Percentiles rank a stretch among this genome's conserved stretches.
These are phyloP conservation scores for Diplotaxis tenuifolia DNA, from an alignment of 345 rosid genomes.

Conservation along the genomic window DNA sequence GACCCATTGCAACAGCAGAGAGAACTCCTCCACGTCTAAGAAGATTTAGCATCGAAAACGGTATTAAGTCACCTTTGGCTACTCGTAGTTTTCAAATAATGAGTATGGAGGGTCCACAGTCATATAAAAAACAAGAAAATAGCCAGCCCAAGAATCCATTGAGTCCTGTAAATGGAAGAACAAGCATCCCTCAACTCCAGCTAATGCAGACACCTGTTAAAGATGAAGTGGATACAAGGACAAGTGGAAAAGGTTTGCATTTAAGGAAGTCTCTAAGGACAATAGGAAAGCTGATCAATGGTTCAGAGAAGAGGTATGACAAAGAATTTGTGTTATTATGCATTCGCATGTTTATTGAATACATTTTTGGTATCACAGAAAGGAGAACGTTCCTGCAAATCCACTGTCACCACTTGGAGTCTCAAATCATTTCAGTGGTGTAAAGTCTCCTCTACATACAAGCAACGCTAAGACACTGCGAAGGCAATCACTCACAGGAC, in stretches of 20 bases:
- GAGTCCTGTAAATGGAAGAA: slow-evolving; percentile 59
- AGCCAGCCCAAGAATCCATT: slow-evolving; percentile 37
- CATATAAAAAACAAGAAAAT: slow-evolving; percentile 35
- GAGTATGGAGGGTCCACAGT: slow-evolving; percentile 66
- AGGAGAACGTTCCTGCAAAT: slow-evolving; percentile 37
- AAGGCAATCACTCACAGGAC: slow-evolving; percentile 74
- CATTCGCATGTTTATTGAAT: neutral
- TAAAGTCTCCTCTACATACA: slow-evolving; percentile 50
- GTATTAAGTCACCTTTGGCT: neutral
- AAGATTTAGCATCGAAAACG: slow-evolving; percentile 50
- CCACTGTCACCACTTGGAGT: slow-evolving; percentile 44
- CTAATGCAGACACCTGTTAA: slow-evolving; percentile 57
- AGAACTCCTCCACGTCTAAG: slow-evolving; percentile 68
- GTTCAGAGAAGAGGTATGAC: slow-evolving; percentile 73
- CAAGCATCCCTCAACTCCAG: slow-evolving; percentile 53
- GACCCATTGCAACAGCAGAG: slow-evolving; percentile 41
- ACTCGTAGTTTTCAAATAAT: slow-evolving; percentile 49
- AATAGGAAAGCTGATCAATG: slow-evolving; percentile 82
- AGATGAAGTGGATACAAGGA: slow-evolving; percentile 40
- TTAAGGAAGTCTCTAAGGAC: slow-evolving; percentile 77
- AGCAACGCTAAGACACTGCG: slow-evolving; percentile 53
- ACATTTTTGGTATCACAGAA: slow-evolving; percentile 9
- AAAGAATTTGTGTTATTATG: neutral
- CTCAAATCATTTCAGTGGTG: slow-evolving; percentile 31
- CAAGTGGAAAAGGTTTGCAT: slow-evolving; percentile 67